Evolutionary conservation across 345 rosid species (phyloP).

Genomic region (Eucalyptus urophylla): DNA sequence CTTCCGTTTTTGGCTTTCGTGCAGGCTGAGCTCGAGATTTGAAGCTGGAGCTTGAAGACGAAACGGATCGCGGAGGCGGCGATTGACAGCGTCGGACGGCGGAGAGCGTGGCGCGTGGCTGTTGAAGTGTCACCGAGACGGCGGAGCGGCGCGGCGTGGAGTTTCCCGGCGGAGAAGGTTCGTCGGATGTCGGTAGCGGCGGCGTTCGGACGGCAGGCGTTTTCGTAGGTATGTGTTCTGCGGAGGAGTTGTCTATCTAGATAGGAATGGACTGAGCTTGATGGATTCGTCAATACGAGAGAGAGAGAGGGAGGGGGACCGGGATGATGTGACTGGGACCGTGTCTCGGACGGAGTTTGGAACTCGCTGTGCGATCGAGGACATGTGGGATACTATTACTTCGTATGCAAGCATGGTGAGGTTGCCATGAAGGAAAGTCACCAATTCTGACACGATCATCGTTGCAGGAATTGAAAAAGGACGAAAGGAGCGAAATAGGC

Average conservation of each 20-base stretch:
- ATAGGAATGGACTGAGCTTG: not conserved
- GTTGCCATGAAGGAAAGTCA: slow-evolving; percentile 13
- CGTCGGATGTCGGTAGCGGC: not conserved
- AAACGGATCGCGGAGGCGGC: not conserved
- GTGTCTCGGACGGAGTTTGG: not conserved
- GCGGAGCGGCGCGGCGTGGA: not conserved
- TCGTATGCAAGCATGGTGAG: slow-evolving; percentile 54
- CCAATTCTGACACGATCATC: slow-evolving; percentile 15
- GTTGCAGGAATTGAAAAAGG: slow-evolving; percentile 5
- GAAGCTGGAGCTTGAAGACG: not conserved
- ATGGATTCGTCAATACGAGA: not conserved
- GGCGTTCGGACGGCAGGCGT: not conserved
- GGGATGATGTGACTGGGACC: not conserved
- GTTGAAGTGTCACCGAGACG: not conserved
- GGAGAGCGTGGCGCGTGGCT: not conserved
- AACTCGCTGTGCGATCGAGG: not conserved
- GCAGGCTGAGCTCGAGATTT: not conserved
- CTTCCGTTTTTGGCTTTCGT: not conserved
- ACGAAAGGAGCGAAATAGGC: not conserved
- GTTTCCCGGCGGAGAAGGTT: not conserved
- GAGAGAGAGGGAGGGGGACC: not conserved
- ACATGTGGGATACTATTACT: slow-evolving; percentile 11
- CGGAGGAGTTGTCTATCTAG: not conserved
- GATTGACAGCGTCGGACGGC: not conserved
- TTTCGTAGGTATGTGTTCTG: not conserved